phyloP scores from a whole-genome alignment of 768 basidiomycete genomes.

The Boletellus ananas region DNA sequence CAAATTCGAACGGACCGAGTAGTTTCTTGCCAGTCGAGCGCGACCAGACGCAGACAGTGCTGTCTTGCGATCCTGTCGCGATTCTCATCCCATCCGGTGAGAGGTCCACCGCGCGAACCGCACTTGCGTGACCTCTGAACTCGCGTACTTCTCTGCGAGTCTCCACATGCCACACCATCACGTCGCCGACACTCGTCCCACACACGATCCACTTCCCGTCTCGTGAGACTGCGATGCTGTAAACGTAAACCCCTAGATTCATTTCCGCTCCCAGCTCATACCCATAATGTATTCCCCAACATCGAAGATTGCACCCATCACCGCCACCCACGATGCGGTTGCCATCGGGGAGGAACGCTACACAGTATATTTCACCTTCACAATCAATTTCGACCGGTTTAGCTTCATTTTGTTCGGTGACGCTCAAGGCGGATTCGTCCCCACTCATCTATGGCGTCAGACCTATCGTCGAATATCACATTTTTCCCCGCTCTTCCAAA shows the following conservation, averaged over 20 bases:
- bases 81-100: slow-evolving; percentile 3
- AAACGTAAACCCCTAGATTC: not conserved
- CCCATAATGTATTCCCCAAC: not conserved
- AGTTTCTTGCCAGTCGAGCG: not conserved
- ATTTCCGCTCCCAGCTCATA: not conserved
- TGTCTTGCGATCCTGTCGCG: not conserved
- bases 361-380: not conserved
- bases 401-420: not conserved
- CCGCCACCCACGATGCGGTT: not conserved
- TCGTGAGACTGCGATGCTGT: too few species aligned
- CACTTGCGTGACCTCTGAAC: too few species aligned
- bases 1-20: not conserved
- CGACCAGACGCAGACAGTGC: not conserved
- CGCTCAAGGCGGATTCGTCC: too few species aligned
- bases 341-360: not conserved
- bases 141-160: too few species aligned
- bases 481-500: too few species aligned
- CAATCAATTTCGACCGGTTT: not conserved
- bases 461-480: too few species aligned
- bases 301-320: not conserved
- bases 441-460: too few species aligned
- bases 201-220: too few species aligned
- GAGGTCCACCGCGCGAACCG: not conserved
- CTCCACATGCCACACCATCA: too few species aligned
- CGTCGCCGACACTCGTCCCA: too few species aligned